A percentile compares a stretch with the other conserved stretches of the same genome.
Conservation (phyloP, 768 basidiomycete species). For the Lactifluus piperatus region DNA sequence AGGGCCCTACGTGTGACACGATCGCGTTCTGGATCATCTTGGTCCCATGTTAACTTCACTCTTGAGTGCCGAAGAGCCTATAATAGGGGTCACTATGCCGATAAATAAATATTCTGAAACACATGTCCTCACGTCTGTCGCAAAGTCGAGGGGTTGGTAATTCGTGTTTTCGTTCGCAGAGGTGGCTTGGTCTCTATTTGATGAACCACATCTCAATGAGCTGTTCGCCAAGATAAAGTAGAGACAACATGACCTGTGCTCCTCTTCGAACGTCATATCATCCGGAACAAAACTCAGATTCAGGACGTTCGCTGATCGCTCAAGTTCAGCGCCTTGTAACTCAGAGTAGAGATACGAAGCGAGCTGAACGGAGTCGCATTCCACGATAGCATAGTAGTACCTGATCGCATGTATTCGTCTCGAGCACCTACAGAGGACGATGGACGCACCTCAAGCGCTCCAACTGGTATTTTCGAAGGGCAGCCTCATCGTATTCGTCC, state of each 20-base stretch:
- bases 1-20: slow-evolving; percentile 71
- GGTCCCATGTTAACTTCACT: slow-evolving; percentile 97
- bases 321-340: slow-evolving; percentile 90
- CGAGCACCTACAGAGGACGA: neutral
- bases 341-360: slow-evolving; percentile 77
- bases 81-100: neutral
- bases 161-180: slow-evolving; percentile 42
- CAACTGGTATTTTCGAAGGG: slow-evolving; percentile 83
- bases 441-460: slow-evolving; percentile 74
- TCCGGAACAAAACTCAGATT: slow-evolving; percentile 92
- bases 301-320: slow-evolving; percentile 93
- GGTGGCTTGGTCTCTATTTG: slow-evolving; percentile 71
- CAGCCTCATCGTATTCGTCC: slow-evolving; percentile 81
- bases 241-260: slow-evolving; percentile 46
- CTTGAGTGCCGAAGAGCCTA: slow-evolving; percentile 96
- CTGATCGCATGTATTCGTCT: slow-evolving; percentile 32
- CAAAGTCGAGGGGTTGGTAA: slow-evolving; percentile 79
- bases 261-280: slow-evolving; percentile 75
- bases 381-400: slow-evolving; percentile 92
- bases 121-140: slow-evolving; percentile 67
- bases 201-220: neutral
- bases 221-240: neutral
- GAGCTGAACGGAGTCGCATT: slow-evolving; percentile 71
- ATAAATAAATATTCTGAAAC: neutral
- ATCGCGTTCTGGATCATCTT: slow-evolving; percentile 85